Evolutionary conservation across 1,139 yeast species (phyloP).

Genomic region (Williopsis jadinii): DNA sequence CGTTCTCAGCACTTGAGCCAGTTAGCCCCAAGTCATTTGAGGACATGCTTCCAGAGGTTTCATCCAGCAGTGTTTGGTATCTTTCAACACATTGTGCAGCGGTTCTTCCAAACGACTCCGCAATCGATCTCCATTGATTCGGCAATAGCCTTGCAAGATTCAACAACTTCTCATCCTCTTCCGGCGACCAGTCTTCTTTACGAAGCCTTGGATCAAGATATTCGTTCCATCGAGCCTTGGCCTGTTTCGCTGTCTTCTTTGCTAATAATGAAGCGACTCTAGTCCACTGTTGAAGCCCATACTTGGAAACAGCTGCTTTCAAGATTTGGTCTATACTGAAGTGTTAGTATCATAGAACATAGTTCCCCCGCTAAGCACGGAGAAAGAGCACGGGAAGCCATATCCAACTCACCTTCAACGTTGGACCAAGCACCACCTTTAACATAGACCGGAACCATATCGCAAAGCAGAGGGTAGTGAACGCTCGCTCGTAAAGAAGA

Average conservation of each 20-base stretch:
- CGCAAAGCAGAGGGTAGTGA: background rate
- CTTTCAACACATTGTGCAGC: constrained; percentile 88
- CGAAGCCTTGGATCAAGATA: constrained; percentile 72
- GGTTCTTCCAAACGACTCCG: constrained; percentile 74
- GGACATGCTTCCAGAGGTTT: constrained; percentile 28
- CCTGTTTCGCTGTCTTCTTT: constrained; percentile 84
- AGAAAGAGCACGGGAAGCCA: too few relatives aligned
- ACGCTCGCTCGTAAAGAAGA: too few relatives aligned
- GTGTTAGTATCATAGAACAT: constrained; percentile 1
- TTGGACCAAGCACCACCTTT: constrained; percentile 92
- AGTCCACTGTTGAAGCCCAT: constrained; percentile 93
- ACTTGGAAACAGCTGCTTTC: constrained; percentile 86
- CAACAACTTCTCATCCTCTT: constrained; percentile 71
- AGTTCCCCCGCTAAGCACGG: too few relatives aligned
- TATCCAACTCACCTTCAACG: constrained; percentile 42
- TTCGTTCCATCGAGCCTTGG: constrained; percentile 90
- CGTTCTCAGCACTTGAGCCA: constrained; percentile 53
- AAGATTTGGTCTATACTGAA: constrained; percentile 46
- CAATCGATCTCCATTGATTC: constrained; percentile 91
- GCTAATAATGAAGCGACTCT: constrained; percentile 83
- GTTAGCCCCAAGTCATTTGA: constrained; percentile 33
- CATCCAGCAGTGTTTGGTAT: constrained; percentile 70
- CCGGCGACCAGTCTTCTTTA: constrained; percentile 61
- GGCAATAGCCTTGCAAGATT: constrained; percentile 68
- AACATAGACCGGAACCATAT: constrained; percentile 62